A percentile compares a stretch with the other conserved stretches of the same genome.
phyloP scores from a whole-genome alignment of 1,284 basidiomycete species.

The Irpex sp. region DNA sequence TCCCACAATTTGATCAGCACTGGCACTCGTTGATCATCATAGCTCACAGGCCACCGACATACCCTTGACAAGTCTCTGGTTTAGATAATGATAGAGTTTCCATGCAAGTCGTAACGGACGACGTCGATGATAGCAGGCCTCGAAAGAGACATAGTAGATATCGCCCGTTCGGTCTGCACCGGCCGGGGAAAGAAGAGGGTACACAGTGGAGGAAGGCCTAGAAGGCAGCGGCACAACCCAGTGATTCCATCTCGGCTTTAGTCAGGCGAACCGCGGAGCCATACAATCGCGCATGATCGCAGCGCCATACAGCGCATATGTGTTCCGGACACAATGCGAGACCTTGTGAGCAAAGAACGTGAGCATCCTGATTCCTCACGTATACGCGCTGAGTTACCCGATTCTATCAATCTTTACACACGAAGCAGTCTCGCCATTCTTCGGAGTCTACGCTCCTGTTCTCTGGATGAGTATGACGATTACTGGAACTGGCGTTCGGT shows the following conservation, averaged over 20 bases:
- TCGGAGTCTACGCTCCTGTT: not conserved
- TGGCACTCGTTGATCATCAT: not conserved
- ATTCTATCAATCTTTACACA: not conserved
- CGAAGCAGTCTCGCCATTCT: not conserved
- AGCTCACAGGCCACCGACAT: no score
- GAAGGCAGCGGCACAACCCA: not conserved
- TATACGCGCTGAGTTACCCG: not conserved
- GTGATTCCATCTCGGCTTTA: slow-evolving; percentile 1
- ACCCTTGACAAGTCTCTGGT: no score
- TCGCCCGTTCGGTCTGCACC: not conserved
- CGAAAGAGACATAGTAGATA: not conserved
- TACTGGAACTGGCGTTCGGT: not conserved
- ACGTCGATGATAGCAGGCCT: not conserved
- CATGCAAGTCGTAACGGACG: no score
- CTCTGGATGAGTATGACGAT: not conserved
- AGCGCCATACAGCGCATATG: not conserved
- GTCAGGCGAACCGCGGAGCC: not conserved
- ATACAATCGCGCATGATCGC: not conserved
- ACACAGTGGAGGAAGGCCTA: not conserved
- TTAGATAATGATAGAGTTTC: no score
- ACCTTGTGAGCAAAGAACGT: slow-evolving; percentile 2
- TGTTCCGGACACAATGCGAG: not conserved
- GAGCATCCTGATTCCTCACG: not conserved
- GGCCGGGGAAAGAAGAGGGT: not conserved
- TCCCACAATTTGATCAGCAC: not conserved